Conservation (phyloP, 2,329 filamentous ascomycete genomes). For the Biscogniauxia sp. region DNA sequence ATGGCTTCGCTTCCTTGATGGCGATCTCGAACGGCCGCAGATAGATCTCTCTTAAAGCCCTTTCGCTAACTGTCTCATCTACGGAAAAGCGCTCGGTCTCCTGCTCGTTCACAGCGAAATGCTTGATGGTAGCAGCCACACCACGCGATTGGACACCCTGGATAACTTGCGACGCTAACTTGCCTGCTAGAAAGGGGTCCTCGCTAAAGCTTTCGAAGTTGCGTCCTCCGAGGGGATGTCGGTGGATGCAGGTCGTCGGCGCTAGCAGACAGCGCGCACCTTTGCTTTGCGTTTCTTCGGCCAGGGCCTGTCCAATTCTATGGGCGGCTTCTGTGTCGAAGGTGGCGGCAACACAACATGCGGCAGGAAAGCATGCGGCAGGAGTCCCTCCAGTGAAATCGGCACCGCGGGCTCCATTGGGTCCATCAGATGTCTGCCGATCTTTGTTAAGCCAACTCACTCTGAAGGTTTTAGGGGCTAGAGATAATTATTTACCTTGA, state of each 20-base stretch:
- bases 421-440: slow-evolving; percentile 28
- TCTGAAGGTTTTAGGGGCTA: neutral
- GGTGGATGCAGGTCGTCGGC: slow-evolving; percentile 54
- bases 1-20: slow-evolving; percentile 3
- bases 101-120: slow-evolving; percentile 23
- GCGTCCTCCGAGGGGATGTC: slow-evolving; percentile 46
- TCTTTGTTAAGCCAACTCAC: neutral
- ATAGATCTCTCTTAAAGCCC: slow-evolving; percentile 12
- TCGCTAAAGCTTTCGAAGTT: slow-evolving; percentile 49
- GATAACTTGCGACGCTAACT: slow-evolving; percentile 42
- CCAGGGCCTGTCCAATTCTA: slow-evolving; percentile 56
- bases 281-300: slow-evolving; percentile 54
- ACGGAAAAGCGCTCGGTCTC: slow-evolving; percentile 2
- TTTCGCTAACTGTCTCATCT: neutral
- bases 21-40: slow-evolving; percentile 7
- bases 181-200: slow-evolving; percentile 45
- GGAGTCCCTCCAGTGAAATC: slow-evolving; percentile 29
- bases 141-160: slow-evolving; percentile 43
- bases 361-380: slow-evolving; percentile 33
- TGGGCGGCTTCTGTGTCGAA: slow-evolving; percentile 59
- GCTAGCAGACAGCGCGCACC: slow-evolving; percentile 70
- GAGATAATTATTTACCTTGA: slow-evolving; percentile 3
- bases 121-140: slow-evolving; percentile 43
- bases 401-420: slow-evolving; percentile 36
- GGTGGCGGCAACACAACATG: slow-evolving; percentile 52